These are phyloP conservation scores for Suhomyces taliae DNA, from an alignment of 1,139 yeast species.

Conservation along the genomic window DNA sequence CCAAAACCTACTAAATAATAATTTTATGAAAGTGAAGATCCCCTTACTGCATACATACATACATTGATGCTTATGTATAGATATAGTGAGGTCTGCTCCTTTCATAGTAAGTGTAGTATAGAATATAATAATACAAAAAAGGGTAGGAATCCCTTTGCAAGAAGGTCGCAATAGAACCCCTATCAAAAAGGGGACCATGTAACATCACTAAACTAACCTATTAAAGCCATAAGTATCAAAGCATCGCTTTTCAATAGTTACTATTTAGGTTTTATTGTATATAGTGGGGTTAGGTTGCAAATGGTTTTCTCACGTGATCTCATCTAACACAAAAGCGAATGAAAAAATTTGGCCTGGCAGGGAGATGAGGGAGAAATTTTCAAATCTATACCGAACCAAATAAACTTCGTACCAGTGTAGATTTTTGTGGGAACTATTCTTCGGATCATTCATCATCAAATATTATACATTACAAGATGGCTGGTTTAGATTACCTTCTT, in stretches of 20 bases:
- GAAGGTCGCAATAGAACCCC: too few relatives aligned
- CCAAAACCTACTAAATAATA: too few relatives aligned
- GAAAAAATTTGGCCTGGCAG: constrained; percentile 9
- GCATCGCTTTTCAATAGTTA: neutral
- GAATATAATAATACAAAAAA: too few relatives aligned
- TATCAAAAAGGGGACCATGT: too few relatives aligned
- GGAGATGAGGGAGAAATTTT: constrained; percentile 22
- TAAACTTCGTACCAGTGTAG: constrained; percentile 2
- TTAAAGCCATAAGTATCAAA: neutral
- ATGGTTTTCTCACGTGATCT: constrained; percentile 7
- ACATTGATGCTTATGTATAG: too few relatives aligned
- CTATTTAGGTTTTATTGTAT: too few relatives aligned
- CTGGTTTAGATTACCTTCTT: constrained; percentile 85
- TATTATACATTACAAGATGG: constrained; percentile 30
- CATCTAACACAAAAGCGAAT: constrained; percentile 7
- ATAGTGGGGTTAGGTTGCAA: neutral
- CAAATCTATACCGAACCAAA: constrained; percentile 2
- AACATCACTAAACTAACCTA: too few relatives aligned
- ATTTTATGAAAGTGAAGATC: too few relatives aligned
- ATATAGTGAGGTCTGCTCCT: too few relatives aligned
- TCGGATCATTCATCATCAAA: constrained; percentile 6
- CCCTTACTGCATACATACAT: too few relatives aligned
- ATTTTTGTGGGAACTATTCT: constrained; percentile 4
- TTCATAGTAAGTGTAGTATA: too few relatives aligned
- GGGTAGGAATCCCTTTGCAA: too few relatives aligned